phyloP scores from a whole-genome alignment of 441 rosid species.

The Gossypium davidsonii region DNA sequence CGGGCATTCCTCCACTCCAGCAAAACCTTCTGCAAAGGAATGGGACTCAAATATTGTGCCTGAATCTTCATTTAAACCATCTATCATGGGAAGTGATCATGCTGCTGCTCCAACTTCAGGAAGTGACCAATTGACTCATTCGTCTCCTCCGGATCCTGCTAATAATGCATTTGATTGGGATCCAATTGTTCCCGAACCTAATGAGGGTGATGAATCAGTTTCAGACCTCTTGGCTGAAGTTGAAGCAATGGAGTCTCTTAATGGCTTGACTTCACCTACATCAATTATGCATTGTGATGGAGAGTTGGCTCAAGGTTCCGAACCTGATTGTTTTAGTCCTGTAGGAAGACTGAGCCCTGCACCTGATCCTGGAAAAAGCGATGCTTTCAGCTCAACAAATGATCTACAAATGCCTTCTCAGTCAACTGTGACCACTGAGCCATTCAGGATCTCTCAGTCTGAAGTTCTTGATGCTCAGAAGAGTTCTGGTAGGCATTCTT shows the following conservation, averaged over 20 bases:
- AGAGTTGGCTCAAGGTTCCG: conserved; percentile 48
- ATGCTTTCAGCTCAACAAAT: conserved; percentile 67
- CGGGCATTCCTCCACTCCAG: conserved; percentile 35
- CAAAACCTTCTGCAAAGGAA: conserved; percentile 35
- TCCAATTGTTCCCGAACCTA: conserved; percentile 51
- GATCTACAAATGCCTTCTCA: conserved; percentile 52
- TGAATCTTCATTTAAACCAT: conserved; percentile 44
- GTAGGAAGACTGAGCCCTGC: conserved; percentile 60
- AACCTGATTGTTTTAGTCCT: conserved; percentile 72
- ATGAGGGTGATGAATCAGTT: conserved; percentile 86
- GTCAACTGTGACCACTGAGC: conserved; percentile 33
- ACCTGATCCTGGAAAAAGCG: conserved; percentile 52
- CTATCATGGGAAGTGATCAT: conserved; percentile 37
- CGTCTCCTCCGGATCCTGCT: conserved; percentile 35
- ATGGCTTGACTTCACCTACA: conserved; percentile 70
- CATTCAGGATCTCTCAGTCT: conserved; percentile 24
- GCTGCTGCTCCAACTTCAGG: conserved; percentile 56
- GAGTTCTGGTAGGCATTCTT: conserved; percentile 41
- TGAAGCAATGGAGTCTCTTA: conserved; percentile 93
- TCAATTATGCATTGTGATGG: conserved; percentile 48
- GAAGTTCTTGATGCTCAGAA: conserved; percentile 32
- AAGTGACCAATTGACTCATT: conserved; percentile 40
- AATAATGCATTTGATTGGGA: conserved; percentile 57
- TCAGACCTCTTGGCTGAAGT: conserved; percentile 97
- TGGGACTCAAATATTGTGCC: conserved; percentile 49